Conservation (phyloP, 148 eudicot species). For the Fagopyrum homotropicum region DNA sequence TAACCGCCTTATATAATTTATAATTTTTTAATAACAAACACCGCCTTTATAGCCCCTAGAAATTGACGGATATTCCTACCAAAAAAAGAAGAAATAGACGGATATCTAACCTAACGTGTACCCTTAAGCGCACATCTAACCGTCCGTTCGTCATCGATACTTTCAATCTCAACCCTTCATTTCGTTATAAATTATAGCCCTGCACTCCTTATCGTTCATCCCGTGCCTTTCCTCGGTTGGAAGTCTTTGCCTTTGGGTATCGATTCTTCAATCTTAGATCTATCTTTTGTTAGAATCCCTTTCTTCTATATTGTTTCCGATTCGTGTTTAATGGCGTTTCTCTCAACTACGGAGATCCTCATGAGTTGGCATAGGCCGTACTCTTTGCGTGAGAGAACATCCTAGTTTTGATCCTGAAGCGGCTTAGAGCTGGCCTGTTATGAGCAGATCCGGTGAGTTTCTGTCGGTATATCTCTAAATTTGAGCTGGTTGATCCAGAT, state of each 20-base stretch:
- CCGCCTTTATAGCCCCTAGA: neutral
- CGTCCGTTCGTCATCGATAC: neutral
- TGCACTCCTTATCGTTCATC: neutral
- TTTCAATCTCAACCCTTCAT: constrained; percentile 1
- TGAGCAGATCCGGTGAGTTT: neutral
- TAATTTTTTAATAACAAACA: no score
- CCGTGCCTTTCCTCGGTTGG: neutral
- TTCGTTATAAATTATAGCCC: neutral
- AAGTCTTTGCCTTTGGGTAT: neutral
- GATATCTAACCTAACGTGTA: constrained; percentile 1
- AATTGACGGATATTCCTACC: neutral
- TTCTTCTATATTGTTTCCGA: neutral
- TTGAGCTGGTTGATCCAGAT: neutral
- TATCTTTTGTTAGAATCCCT: no score
- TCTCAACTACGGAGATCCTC: neutral
- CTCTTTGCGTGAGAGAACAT: neutral
- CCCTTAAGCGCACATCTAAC: neutral
- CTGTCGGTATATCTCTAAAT: neutral
- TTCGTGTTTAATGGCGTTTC: neutral
- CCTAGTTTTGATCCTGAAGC: neutral
- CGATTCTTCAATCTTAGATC: neutral
- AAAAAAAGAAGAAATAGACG: neutral
- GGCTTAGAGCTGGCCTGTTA: neutral
- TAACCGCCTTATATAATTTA: no score
- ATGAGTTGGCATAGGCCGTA: neutral